These are phyloP conservation scores for Echinochloa phyllopogon DNA, from an alignment of 176 grass and related monocot species.

Conservation along the genomic window DNA sequence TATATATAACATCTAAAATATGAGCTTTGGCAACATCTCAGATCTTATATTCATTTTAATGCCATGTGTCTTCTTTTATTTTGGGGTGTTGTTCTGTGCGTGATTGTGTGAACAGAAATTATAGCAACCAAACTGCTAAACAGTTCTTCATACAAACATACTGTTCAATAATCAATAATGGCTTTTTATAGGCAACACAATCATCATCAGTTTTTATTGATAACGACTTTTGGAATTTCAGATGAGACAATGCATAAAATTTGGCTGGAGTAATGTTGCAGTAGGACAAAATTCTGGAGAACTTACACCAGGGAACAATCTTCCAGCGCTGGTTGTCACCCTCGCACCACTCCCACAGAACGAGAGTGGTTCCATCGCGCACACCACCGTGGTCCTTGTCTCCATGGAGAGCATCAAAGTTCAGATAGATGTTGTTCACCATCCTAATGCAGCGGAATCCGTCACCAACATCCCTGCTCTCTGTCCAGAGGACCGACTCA, in stretches of 20 bases:
- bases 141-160: neutral
- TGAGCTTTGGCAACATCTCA: conserved; percentile 1
- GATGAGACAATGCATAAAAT: neutral
- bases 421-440: conserved; percentile 87
- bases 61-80: neutral
- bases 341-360: conserved; percentile 83
- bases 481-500: conserved; percentile 75
- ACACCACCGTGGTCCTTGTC: conserved; percentile 79
- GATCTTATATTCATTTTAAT: neutral
- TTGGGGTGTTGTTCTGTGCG: neutral
- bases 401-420: conserved; percentile 74
- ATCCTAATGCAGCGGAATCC: conserved; percentile 84
- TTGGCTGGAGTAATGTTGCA: neutral
- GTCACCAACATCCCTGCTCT: conserved; percentile 66
- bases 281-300: neutral
- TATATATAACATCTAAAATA: neutral
- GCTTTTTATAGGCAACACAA: neutral
- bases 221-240: neutral
- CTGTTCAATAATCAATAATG: neutral
- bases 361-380: conserved; percentile 60
- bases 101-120: neutral
- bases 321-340: conserved; percentile 96
- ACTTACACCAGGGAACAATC: conserved; percentile 78
- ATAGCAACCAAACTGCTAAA: neutral
- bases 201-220: neutral